Base-by-base conservation (phyloP, 441 rosid genomes). In the Pelargonium australe region DNA sequence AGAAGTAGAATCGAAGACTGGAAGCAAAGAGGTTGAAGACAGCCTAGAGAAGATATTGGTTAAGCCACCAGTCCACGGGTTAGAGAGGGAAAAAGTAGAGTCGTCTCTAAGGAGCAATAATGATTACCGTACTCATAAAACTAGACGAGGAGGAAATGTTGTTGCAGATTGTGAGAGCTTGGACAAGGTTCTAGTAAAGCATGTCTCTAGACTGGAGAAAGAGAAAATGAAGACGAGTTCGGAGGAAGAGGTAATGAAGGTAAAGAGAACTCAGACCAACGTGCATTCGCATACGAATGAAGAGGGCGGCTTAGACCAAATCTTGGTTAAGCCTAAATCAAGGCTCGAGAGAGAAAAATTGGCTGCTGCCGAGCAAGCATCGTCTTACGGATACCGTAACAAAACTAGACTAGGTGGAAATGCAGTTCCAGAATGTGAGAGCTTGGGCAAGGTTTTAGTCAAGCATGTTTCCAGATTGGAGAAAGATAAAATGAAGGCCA, bases 181-280 rank as follows among this genome's bases (percentile, higher is more conserved):
- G 73, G 89, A 88, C 76, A 83, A 88, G 76, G 72, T 88, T 68
- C 34, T 88, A 51, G 88, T 85, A 66, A 86, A 83, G 74, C 86
- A 79, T 80, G 88, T 86, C 31, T 80, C 89, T 40, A 81, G 73
- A 75, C 73, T 86, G 28, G 90, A 85, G 80, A 83, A 79, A 63
- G 89, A 88, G 82, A 82, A 78, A 73, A 70, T 78, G 79, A 78
- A 68, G 66, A 63, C 67, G 64, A 79, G 70, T 10, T 75, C 78
- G 65, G 75, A 66, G 44, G 80, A 80, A 63, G 83, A 67, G 68
- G 71, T 16, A 16, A 64, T 58, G 57, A 80, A 68, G 28, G 65
- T 62, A n/a, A 62, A 13, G 5, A 28, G 17, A 28, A 5, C 31
- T n/a, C 16, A 44, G 16, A 66, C 68, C 23, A 43, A 12, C 10